A percentile compares a stretch with the other conserved stretches of the same genome.
phyloP scores from a whole-genome alignment of 2,329 filamentous ascomycete genomes.

The Didymellaceae sp. region DNA sequence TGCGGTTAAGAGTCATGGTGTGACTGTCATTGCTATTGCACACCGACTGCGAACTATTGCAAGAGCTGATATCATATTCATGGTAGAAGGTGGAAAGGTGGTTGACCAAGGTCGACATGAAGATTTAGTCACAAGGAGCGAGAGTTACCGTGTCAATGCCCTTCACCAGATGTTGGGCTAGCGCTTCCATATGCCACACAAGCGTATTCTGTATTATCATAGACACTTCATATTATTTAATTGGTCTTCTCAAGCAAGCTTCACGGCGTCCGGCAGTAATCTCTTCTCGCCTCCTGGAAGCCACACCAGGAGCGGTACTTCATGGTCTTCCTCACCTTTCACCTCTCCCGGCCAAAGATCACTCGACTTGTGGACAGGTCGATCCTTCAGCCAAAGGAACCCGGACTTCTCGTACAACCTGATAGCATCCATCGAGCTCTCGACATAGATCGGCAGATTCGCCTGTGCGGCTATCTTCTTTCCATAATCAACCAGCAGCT shows the following conservation, averaged over 20 bases:
- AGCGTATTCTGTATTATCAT: slow-evolving; percentile 5
- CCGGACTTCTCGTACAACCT: slow-evolving; percentile 57
- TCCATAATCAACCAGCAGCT: slow-evolving; percentile 53
- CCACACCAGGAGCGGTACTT: slow-evolving; percentile 27
- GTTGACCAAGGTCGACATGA: slow-evolving; percentile 58
- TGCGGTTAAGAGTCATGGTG: slow-evolving; percentile 42
- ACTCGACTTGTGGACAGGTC: slow-evolving; percentile 49
- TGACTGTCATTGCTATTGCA: slow-evolving; percentile 55
- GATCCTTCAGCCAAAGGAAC: slow-evolving; percentile 51
- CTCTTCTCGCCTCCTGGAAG: slow-evolving; percentile 18
- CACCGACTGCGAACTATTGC: slow-evolving; percentile 53
- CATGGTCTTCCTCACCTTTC: slow-evolving; percentile 10
- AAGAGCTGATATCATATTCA: slow-evolving; percentile 52
- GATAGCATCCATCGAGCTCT: slow-evolving; percentile 53
- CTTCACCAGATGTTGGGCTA: slow-evolving; percentile 56
- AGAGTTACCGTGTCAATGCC: slow-evolving; percentile 59
- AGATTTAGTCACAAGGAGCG: slow-evolving; percentile 56
- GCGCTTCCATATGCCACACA: not conserved
- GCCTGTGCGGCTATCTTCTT: slow-evolving; percentile 41
- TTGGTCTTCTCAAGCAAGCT: slow-evolving; percentile 18
- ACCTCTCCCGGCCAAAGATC: slow-evolving; percentile 40
- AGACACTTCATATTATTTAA: not conserved
- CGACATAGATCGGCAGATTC: slow-evolving; percentile 55
- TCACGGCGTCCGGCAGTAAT: slow-evolving; percentile 20
- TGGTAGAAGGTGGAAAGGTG: slow-evolving; percentile 57